A percentile compares a stretch with the other conserved stretches of the same genome.
phyloP scores from a whole-genome alignment of 768 basidiomycete genomes.

The Kwoniella shandongensis region DNA sequence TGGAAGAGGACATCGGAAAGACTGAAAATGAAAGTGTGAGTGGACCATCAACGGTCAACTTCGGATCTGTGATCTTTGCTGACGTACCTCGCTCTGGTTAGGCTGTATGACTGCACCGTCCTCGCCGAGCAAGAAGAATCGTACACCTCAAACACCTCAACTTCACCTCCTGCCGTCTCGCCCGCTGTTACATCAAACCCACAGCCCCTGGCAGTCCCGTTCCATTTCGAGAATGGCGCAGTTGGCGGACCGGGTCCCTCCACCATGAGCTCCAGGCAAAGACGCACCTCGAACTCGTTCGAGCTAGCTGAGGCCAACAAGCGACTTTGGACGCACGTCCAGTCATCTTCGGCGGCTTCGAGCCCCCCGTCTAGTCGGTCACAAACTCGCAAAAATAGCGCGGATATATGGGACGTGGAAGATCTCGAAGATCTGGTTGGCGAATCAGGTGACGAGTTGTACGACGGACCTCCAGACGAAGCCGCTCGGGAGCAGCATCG shows the following conservation, averaged over 20 bases:
- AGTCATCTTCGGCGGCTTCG: background rate
- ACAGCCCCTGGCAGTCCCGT: background rate
- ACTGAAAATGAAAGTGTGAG: slow-evolving; percentile 50
- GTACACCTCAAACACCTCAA: background rate
- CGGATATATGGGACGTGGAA: slow-evolving; percentile 22
- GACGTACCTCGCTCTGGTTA: slow-evolving; percentile 8
- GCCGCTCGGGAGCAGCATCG: slow-evolving; percentile 8
- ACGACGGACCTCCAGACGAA: slow-evolving; percentile 19
- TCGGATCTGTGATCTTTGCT: background rate
- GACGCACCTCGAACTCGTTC: background rate
- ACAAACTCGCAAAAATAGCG: background rate
- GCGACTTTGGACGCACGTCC: slow-evolving; percentile 4
- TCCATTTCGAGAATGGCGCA: background rate
- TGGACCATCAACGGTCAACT: background rate
- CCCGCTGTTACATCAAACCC: background rate
- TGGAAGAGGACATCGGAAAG: slow-evolving; percentile 46
- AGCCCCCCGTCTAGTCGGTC: background rate
- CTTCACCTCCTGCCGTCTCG: background rate
- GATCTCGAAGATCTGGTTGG: slow-evolving; percentile 44
- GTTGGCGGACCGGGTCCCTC: slow-evolving; percentile 29
- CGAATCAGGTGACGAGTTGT: slow-evolving; percentile 32
- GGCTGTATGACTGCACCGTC: slow-evolving; percentile 53
- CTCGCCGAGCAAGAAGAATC: slow-evolving; percentile 28
- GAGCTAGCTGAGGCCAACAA: slow-evolving; percentile 14
- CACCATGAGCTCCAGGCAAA: slow-evolving; percentile 4